Base-by-base conservation (phyloP, 2,329 filamentous ascomycete genomes). In the Cercospora brassicicola region DNA sequence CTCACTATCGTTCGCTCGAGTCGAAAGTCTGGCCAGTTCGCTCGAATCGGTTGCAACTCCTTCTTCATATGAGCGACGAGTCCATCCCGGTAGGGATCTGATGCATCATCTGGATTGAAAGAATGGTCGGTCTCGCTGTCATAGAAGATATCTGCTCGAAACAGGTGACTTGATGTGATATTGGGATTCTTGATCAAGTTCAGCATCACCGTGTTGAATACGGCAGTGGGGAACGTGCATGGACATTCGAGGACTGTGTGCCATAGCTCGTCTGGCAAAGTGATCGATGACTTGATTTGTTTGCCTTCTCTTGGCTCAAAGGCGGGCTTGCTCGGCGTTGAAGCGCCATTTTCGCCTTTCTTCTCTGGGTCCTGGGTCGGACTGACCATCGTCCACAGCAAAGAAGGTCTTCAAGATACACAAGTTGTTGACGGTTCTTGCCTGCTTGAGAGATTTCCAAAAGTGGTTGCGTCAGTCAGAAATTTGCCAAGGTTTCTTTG, bases 151-250 rank as follows among this genome's bases (percentile, higher is more conserved):
- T 95, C 91, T 57, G 91, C 92, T 31, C 92, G 87, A 74, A 93
- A 92, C 1, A 95, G 83, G 85, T 90, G 91, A 15, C 86, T 88
- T 0, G 91, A 91, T 71, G 92, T 93, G 79, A 93, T 84, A 72
- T 95, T 94, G 0, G 92, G 92, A 74, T 94, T 94, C 72, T 86
- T 86, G 71, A 94, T 86, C 66, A 94, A 82, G 74, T 94, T 92
- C 73, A 88, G 80, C 88, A 93, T 91, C 60, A 91, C 89, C 48
- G 84, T 79, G 67, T 84, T 80, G 77, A 93, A 94, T 64, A 88
- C 82, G 31, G 84, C 82, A 0, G 88, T 84, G 15, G 84, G 80
- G 76, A 93, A 94, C 11, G 82, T 83, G 77, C 90, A 92, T 42
- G 68, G 69, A 33, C 69, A 70, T 63, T 76, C 67, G 11, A 76